A percentile compares a stretch with the other conserved stretches of the same genome.
phyloP scores from a whole-genome alignment of 2,329 filamentous ascomycete species.

The Calonectria fujianensis region DNA sequence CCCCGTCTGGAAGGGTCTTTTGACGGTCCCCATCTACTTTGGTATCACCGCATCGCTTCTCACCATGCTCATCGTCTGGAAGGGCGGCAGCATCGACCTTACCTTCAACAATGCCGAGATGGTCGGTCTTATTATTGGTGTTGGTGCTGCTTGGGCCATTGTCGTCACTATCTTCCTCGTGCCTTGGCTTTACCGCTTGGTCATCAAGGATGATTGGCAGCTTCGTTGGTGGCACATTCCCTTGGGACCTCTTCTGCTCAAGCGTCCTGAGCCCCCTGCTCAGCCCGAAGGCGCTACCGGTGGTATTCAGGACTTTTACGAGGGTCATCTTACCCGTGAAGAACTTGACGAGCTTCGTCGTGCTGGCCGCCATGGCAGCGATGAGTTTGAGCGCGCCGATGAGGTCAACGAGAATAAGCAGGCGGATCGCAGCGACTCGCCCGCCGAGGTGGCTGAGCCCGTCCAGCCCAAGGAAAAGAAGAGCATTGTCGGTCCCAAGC shows the following conservation, averaged over 20 bases:
- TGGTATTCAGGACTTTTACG: slow-evolving; percentile 73
- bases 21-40: slow-evolving; percentile 74
- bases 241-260: slow-evolving; percentile 72
- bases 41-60: slow-evolving; percentile 73
- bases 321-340: slow-evolving; percentile 72
- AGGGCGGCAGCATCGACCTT: slow-evolving; percentile 67
- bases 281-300: slow-evolving; percentile 82
- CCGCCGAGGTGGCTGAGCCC: slow-evolving; percentile 14
- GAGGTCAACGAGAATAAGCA: slow-evolving; percentile 50
- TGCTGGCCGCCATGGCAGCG: slow-evolving; percentile 51
- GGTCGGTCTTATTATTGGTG: slow-evolving; percentile 72
- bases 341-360: slow-evolving; percentile 66
- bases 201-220: slow-evolving; percentile 77
- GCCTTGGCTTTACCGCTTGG: slow-evolving; percentile 75
- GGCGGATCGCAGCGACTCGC: slow-evolving; percentile 22
- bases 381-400: slow-evolving; percentile 52
- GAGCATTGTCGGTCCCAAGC: slow-evolving; percentile 49
- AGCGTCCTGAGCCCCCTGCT: slow-evolving; percentile 63
- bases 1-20: slow-evolving; percentile 72
- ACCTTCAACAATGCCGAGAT: slow-evolving; percentile 63
- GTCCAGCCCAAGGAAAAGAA: slow-evolving; percentile 43
- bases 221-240: slow-evolving; percentile 74
- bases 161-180: slow-evolving; percentile 72
- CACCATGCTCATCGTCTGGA: slow-evolving; percentile 77
- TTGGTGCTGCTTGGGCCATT: slow-evolving; percentile 69